Evolutionary conservation across 2,329 filamentous ascomycete species (phyloP).

Genomic region (Graphilbum sp.): DNA sequence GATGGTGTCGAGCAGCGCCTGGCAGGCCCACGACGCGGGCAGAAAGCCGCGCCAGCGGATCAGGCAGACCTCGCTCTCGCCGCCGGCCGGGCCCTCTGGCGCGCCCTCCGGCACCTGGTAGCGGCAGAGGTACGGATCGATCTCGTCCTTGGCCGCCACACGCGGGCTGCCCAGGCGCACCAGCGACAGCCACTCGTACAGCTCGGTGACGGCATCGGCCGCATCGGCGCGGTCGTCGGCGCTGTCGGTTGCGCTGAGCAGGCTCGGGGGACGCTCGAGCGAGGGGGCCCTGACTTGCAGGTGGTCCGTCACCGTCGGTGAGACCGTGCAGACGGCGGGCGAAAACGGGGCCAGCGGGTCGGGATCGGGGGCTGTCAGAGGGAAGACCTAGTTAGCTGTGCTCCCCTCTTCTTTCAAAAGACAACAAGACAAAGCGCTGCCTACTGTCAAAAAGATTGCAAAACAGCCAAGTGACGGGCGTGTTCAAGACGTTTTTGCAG

Average conservation of each 20-base stretch:
- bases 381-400: background rate
- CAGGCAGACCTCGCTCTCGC: constrained; percentile 21
- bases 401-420: constrained; percentile 9
- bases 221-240: constrained; percentile 32
- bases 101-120: constrained; percentile 42
- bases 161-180: constrained; percentile 49
- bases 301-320: constrained; percentile 15
- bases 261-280: constrained; percentile 15
- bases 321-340: constrained; percentile 25
- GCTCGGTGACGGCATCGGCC: constrained; percentile 44
- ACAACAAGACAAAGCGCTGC: background rate
- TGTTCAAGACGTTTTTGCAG: constrained; percentile 57
- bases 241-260: constrained; percentile 18
- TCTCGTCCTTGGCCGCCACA: constrained; percentile 34
- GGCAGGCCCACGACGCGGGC: constrained; percentile 32
- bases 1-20: constrained; percentile 29
- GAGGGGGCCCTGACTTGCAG: constrained; percentile 16
- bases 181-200: constrained; percentile 65
- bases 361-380: constrained; percentile 29
- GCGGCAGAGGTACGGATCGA: constrained; percentile 54
- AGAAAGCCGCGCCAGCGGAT: constrained; percentile 46
- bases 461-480: constrained; percentile 62
- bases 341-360: constrained; percentile 31
- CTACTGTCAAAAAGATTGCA: constrained; percentile 39
- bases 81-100: background rate